These are phyloP conservation scores for Daldinia childiae DNA, from an alignment of 495 filamentous ascomycete species.

Conservation along the genomic window DNA sequence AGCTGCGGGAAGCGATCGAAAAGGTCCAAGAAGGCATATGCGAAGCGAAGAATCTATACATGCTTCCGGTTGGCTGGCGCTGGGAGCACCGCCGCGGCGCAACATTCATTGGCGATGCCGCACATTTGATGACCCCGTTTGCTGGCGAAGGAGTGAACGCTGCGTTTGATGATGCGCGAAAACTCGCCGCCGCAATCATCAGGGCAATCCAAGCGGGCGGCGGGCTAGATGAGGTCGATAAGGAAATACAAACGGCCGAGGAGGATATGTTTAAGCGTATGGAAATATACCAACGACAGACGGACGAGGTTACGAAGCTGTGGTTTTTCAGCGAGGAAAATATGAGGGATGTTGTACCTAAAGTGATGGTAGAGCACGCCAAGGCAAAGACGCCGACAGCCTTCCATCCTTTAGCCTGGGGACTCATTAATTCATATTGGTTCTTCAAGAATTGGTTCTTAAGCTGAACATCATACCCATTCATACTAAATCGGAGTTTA, in stretches of 20 bases:
- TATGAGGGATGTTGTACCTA: slow-evolving; percentile 33
- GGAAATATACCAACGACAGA: slow-evolving; percentile 46
- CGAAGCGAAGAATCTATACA: slow-evolving; percentile 55
- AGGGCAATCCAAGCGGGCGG: slow-evolving; percentile 32
- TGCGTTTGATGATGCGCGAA: slow-evolving; percentile 66
- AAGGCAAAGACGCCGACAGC: slow-evolving; percentile 22
- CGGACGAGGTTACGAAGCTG: slow-evolving; percentile 41
- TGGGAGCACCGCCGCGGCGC: slow-evolving; percentile 60
- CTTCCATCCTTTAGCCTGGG: slow-evolving; percentile 28
- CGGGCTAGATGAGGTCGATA: slow-evolving; percentile 43
- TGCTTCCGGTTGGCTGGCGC: slow-evolving; percentile 59
- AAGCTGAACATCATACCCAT: background rate
- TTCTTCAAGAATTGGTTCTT: slow-evolving; percentile 19
- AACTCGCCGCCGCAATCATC: slow-evolving; percentile 56
- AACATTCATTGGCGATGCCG: slow-evolving; percentile 70
- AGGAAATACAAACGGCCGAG: slow-evolving; percentile 45
- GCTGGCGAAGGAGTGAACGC: slow-evolving; percentile 70
- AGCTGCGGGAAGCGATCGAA: slow-evolving; percentile 42
- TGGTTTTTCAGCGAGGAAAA: slow-evolving; percentile 45
- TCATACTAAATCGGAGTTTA: slow-evolving; percentile 10
- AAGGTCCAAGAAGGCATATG: slow-evolving; percentile 31
- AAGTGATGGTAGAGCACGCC: slow-evolving; percentile 23
- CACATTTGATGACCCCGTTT: slow-evolving; percentile 70
- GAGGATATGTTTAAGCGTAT: slow-evolving; percentile 49
- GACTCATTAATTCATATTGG: slow-evolving; percentile 17